Conservation (phyloP, 257 asterid genomes). For the Haberlea rhodopensis region DNA sequence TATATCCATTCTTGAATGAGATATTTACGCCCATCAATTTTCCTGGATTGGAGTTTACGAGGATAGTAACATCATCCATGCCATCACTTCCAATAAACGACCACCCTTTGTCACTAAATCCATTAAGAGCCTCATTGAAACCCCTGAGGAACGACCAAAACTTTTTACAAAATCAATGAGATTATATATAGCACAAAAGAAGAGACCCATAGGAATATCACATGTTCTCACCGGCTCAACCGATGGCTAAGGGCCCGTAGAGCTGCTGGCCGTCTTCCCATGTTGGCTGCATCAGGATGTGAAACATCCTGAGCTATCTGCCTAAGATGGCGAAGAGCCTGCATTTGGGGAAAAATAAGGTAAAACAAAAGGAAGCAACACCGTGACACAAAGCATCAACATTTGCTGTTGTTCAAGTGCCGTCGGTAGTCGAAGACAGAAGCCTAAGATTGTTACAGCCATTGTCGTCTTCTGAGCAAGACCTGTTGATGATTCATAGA, state of each 20-base stretch:
- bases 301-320: slow-evolving; percentile 81
- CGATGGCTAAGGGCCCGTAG: slow-evolving; percentile 79
- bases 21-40: slow-evolving; percentile 70
- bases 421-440: neutral
- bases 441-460: slow-evolving; percentile 50
- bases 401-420: neutral
- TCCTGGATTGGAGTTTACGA: slow-evolving; percentile 77
- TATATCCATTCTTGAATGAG: slow-evolving; percentile 60
- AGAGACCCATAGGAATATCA: neutral
- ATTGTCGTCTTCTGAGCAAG: slow-evolving; percentile 77
- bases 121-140: slow-evolving; percentile 84
- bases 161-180: neutral
- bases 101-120: slow-evolving; percentile 85
- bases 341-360: slow-evolving; percentile 16
- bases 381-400: slow-evolving; percentile 6
- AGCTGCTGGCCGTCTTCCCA: slow-evolving; percentile 93
- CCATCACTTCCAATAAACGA: slow-evolving; percentile 67
- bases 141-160: slow-evolving; percentile 47
- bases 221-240: slow-evolving; percentile 58
- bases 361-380: slow-evolving; percentile 1
- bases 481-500: slow-evolving; percentile 76
- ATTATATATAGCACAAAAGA: neutral
- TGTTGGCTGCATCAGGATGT: slow-evolving; percentile 62
- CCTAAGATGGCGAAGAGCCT: slow-evolving; percentile 88
- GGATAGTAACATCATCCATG: slow-evolving; percentile 71